A percentile compares a stretch with the other conserved stretches of the same genome.
Evolutionary conservation across 176 grass and related monocot species (phyloP).

Genomic region (Elaeis guineensis): DNA sequence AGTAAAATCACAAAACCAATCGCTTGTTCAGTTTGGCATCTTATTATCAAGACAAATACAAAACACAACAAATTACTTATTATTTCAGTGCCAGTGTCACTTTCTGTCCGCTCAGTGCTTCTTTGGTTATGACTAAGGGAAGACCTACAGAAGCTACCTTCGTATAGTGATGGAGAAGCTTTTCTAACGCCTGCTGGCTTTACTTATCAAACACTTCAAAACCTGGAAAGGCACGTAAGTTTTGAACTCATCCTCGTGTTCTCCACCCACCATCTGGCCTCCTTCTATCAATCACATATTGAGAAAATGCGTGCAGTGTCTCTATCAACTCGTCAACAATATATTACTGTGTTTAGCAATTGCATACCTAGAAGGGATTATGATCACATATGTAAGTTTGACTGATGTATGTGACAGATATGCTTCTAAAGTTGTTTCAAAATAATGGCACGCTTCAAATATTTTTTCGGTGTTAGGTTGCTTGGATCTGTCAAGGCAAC

Average conservation of each 20-base stretch:
- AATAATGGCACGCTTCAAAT: conserved; percentile 21
- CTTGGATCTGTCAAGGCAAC: conserved; percentile 12
- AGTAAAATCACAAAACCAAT: too few species aligned
- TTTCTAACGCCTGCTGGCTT: background rate
- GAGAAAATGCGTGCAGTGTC: too few species aligned
- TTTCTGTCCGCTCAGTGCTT: background rate
- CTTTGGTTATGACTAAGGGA: background rate
- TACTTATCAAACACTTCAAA: conserved; percentile 45
- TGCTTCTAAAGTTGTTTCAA: conserved; percentile 25
- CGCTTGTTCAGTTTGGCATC: too few species aligned
- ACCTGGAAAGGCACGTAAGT: conserved; percentile 16
- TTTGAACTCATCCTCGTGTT: conserved; percentile 29
- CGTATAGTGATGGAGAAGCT: conserved; percentile 19
- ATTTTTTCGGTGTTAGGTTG: conserved; percentile 28
- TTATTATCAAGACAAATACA: too few species aligned
- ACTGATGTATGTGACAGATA: conserved; percentile 33
- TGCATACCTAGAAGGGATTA: conserved; percentile 47
- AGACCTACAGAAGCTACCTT: background rate
- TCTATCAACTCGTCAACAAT: too few species aligned
- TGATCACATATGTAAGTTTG: conserved; percentile 61
- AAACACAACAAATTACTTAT: too few species aligned
- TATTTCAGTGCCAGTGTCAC: too few species aligned
- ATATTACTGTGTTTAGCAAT: conserved; percentile 23
- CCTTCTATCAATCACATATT: too few species aligned
- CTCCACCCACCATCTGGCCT: background rate